A percentile compares a stretch with the other conserved stretches of the same genome.
phyloP scores from a whole-genome alignment of 2,329 filamentous ascomycete species.

The Trichophyton mentagrophytes region DNA sequence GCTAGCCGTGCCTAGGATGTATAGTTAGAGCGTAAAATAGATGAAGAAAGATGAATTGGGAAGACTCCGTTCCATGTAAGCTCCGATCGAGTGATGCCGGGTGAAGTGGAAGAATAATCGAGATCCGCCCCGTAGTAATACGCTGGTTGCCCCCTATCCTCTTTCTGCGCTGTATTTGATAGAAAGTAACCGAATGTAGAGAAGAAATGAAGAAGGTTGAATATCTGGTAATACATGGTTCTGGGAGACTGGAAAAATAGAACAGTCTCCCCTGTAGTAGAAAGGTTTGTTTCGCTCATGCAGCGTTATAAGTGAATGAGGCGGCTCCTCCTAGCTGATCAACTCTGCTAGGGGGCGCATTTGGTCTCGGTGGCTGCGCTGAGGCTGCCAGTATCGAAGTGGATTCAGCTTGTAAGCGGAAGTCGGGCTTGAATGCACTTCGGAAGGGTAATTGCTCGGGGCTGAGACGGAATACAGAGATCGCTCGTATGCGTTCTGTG shows the following conservation, averaged over 20 bases:
- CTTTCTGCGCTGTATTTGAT: neutral
- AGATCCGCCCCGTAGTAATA: neutral
- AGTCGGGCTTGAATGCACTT: neutral
- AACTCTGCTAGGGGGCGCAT: conserved; percentile 2
- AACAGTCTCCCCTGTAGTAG: neutral
- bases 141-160: neutral
- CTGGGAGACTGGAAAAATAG: neutral
- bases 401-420: conserved; percentile 3
- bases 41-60: neutral
- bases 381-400: conserved; percentile 1
- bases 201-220: neutral
- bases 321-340: neutral
- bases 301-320: neutral
- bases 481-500: conserved; percentile 10
- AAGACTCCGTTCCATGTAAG: neutral
- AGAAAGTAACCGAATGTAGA: neutral
- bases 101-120: neutral
- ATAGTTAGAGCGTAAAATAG: neutral
- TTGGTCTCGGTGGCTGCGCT: neutral
- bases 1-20: neutral
- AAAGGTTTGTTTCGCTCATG: neutral
- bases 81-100: neutral
- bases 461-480: conserved; percentile 6
- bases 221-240: neutral
- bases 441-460: conserved; percentile 6